A percentile compares a stretch with the other conserved stretches of the same genome.
Conservation (phyloP, 805 yeast species). For the Nakazawaea wyomingensis region DNA sequence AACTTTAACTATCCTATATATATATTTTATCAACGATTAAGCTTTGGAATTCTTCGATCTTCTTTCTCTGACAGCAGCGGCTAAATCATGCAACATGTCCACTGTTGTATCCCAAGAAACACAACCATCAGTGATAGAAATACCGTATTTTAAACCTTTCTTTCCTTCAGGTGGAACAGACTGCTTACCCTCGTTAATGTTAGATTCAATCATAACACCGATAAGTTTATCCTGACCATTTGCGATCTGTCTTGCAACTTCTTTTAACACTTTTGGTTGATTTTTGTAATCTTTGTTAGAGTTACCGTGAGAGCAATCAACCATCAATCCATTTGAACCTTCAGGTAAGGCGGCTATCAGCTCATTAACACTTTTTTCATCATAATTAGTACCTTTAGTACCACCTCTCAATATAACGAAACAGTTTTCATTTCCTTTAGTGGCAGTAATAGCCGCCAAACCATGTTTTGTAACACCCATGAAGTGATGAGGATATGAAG, state of each 20-base stretch:
- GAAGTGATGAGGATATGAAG: slow-evolving; percentile 89
- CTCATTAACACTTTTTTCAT: slow-evolving; percentile 65
- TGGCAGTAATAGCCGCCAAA: slow-evolving; percentile 91
- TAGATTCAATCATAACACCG: slow-evolving; percentile 95
- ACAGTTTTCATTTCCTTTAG: slow-evolving; percentile 92
- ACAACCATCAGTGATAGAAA: slow-evolving; percentile 95
- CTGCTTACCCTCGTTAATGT: slow-evolving; percentile 90
- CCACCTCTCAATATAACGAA: slow-evolving; percentile 97
- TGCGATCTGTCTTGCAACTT: slow-evolving; percentile 76
- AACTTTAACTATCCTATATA: background rate
- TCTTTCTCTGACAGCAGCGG: slow-evolving; percentile 80
- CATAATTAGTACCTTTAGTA: slow-evolving; percentile 89
- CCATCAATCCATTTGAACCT: slow-evolving; percentile 63
- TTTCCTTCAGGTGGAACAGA: slow-evolving; percentile 55
- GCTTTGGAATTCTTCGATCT: slow-evolving; percentile 35
- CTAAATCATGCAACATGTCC: slow-evolving; percentile 68
- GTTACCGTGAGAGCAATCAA: slow-evolving; percentile 98
- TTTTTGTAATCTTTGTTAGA: slow-evolving; percentile 90
- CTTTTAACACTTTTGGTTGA: slow-evolving; percentile 87
- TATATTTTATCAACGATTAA: background rate
- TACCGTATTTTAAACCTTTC: slow-evolving; percentile 78
- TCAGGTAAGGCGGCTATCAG: slow-evolving; percentile 61
- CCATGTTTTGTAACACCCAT: slow-evolving; percentile 98
- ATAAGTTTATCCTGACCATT: slow-evolving; percentile 75
- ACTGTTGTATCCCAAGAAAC: slow-evolving; percentile 89